A percentile compares a stretch with the other conserved stretches of the same genome.
Evolutionary conservation across 345 rosid species (phyloP).

Genomic region (Microthlaspi erraticum): DNA sequence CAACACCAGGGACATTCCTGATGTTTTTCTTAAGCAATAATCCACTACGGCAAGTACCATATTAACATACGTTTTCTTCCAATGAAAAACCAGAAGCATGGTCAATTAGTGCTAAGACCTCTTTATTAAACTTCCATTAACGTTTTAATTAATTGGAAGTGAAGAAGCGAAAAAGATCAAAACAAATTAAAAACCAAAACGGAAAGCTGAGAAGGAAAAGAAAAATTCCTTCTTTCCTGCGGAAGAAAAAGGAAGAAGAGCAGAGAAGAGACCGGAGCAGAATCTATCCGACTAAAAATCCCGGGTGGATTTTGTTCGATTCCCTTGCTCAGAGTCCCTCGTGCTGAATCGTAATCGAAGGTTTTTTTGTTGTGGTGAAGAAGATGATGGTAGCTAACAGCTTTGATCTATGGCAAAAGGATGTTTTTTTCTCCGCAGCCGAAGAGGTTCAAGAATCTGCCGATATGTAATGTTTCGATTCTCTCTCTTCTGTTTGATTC

Average conservation of each 20-base stretch:
- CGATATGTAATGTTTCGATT: slow-evolving; percentile 62
- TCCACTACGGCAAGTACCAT: slow-evolving; percentile 14
- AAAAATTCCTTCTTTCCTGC: slow-evolving; percentile 35
- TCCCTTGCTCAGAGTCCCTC: not conserved
- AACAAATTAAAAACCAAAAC: not conserved
- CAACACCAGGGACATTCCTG: slow-evolving; percentile 31
- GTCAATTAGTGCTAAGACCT: slow-evolving; percentile 11
- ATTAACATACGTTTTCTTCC: not conserved
- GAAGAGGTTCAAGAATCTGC: slow-evolving; percentile 95
- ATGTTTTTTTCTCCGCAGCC: slow-evolving; percentile 87
- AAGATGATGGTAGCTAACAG: slow-evolving; percentile 87
- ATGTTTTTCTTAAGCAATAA: slow-evolving; percentile 1
- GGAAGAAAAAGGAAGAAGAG: slow-evolving; percentile 18
- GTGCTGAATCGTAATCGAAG: slow-evolving; percentile 16
- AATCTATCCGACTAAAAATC: not conserved
- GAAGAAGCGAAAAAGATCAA: slow-evolving; percentile 1
- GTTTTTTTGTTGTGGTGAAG: slow-evolving; percentile 21
- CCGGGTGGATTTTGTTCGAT: slow-evolving; percentile 18
- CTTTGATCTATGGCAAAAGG: slow-evolving; percentile 89
- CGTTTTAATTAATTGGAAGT: slow-evolving; percentile 11
- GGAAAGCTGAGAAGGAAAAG: slow-evolving; percentile 16
- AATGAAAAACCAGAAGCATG: not conserved
- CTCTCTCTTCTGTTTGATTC: slow-evolving; percentile 4
- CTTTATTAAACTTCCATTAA: slow-evolving; percentile 22
- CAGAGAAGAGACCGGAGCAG: slow-evolving; percentile 20